Base-by-base conservation (phyloP, 2,329 filamentous ascomycete species). In the Simplicillium sp. region DNA sequence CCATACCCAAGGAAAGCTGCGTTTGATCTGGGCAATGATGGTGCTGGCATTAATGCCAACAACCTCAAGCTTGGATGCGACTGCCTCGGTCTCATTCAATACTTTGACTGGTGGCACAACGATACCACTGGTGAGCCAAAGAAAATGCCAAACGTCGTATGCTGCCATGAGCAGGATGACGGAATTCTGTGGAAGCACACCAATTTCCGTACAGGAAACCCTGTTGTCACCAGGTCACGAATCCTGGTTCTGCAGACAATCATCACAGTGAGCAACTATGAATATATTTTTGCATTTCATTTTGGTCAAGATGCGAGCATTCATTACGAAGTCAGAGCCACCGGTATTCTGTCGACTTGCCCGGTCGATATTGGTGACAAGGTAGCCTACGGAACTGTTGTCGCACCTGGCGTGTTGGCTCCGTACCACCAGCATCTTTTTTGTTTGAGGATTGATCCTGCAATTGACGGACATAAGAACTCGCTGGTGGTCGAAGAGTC, bases 351-450 rank as follows among this genome's bases (percentile, higher is more conserved):
- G 5, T 62, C 59, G 0, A 64, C 60, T 0, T 50, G 44, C 14
- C 71, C 77, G 28, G 65, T 70, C 4, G 70, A 61, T 44, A 68
- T 75, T 42, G 75, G 76, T 37, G 69, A 77, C 0, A 39, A 39
- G 39, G 73, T 57, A 14, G 62, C 60, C 0, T 82, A 73, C 50
- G 77, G 76, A 4, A 84, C 75, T 29, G 65, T 80, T 3, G 78
- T 85, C 3, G 67, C 68, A 0, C 71, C 73, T 0, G 79, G 80
- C 0, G 74, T 77, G 0, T 55, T 83, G 5, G 80, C 80, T 0
- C 75, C 77, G 16, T 80, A 82, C 52, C 80, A 84, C 44, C 80
- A 84, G 51, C 79, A 84, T 55, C 66, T 84, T 31, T 84, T 84
- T 52, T 71, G 66, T n/a, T 54, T 78, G 25, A 69, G 79, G 1